phyloP scores from a whole-genome alignment of 2,329 filamentous ascomycete species.

The Claviceps paspali region DNA sequence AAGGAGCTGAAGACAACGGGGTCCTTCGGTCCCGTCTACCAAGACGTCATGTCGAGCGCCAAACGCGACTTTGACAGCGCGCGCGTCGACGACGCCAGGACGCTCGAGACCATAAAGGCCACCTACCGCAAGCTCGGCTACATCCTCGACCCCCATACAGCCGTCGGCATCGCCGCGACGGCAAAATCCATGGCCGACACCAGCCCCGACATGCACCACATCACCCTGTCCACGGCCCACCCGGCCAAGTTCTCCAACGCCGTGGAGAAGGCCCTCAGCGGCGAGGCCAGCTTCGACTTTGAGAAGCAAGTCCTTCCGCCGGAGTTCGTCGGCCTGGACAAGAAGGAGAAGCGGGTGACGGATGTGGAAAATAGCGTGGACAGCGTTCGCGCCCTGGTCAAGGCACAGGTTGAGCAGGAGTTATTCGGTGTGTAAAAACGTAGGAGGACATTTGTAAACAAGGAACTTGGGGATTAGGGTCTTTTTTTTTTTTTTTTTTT shows the following conservation, averaged over 20 bases:
- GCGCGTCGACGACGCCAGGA: conserved; percentile 50
- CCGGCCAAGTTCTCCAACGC: conserved; percentile 87
- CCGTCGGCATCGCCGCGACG: conserved; percentile 70
- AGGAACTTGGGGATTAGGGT: too few species aligned
- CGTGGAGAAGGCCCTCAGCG: conserved; percentile 63
- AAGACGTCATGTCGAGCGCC: conserved; percentile 55
- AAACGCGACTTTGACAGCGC: conserved; percentile 70
- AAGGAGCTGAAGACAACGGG: conserved; percentile 64
- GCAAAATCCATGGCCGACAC: conserved; percentile 48
- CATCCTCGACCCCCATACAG: conserved; percentile 83
- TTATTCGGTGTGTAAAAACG: too few species aligned
- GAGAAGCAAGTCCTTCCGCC: conserved; percentile 56
- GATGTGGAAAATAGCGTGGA: conserved; percentile 57
- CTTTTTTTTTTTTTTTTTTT: too few species aligned
- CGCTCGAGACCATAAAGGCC: conserved; percentile 45
- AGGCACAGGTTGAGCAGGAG: conserved; percentile 55
- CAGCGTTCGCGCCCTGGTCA: conserved; percentile 60
- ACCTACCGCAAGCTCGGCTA: conserved; percentile 51
- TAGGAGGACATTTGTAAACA: too few species aligned
- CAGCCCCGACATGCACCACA: conserved; percentile 44
- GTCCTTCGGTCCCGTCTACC: conserved; percentile 64
- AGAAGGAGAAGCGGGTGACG: conserved; percentile 59
- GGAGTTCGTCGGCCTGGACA: conserved; percentile 68
- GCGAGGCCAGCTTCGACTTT: conserved; percentile 61
- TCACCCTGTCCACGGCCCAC: conserved; percentile 84